Base-by-base conservation (phyloP, 768 basidiomycete genomes). In the Psilocybe cyanescens region DNA sequence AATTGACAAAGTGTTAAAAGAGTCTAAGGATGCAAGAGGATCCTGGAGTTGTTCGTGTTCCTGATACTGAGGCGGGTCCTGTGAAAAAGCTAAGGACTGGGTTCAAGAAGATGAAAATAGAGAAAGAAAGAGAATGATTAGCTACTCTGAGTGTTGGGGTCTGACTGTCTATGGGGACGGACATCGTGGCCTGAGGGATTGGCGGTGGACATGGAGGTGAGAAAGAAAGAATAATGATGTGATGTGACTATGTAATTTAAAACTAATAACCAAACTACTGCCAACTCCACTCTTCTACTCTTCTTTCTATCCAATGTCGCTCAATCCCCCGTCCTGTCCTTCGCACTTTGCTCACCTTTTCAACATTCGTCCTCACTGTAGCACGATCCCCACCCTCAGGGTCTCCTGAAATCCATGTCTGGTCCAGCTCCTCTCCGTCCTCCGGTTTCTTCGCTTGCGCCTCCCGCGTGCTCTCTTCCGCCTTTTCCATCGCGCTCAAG, bases 201-300 rank as follows among this genome's bases (percentile, higher is more conserved):
- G 55, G 62, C 39, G 59, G 67, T 60, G 46, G 75, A 76, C 77
- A 78, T 77, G 63, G 60, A 57, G 24, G 55, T 55, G 35, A 55
- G 33, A 52, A 5, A n/a, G 17, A 47, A 29, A 56, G 50, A 57
- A 24, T 48, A 41, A 47, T 53, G 55, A 59, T 57, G 50, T 28
- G 55, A 55, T 58, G 33, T 35, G 33, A 35, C 57, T 55, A 57
- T 60, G 33, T 50, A 33, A 12, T 28, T 39, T 51, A 56, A 54
- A 39, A 33, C 60, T 55, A 65, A 49, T 53, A 60, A 39, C 52
- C 44, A 37, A 24, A 37, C 61, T 68, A 65, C 57, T 68, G 58
- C 89, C 89, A 91, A 16, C 69, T 78, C 89, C 90, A 92, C 54
- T 81, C 80, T 74, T 93, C 91, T 46, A 88, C 74, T 28, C 79